Evolutionary conservation across 306 rosid genomes (phyloP).

Genomic region (Quercus ilex): DNA sequence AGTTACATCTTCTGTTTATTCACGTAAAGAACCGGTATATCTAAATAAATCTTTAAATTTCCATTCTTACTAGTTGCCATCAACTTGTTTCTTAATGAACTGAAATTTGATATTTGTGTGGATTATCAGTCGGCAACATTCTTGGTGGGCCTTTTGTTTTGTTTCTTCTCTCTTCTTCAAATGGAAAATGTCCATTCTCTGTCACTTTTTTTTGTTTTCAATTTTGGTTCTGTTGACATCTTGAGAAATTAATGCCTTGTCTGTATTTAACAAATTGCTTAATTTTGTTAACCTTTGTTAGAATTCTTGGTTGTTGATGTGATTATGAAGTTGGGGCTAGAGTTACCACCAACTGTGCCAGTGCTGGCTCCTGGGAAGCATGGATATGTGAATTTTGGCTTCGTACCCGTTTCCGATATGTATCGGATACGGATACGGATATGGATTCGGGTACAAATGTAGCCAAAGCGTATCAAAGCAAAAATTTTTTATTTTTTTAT

Average conservation of each 20-base stretch:
- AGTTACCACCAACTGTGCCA: background rate
- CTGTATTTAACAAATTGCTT: background rate
- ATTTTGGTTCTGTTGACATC: background rate
- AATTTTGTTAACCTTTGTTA: background rate
- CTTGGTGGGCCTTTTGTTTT: background rate
- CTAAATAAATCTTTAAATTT: slow-evolving; percentile 14
- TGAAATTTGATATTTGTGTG: background rate
- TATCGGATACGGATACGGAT: too few species aligned
- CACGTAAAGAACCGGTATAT: slow-evolving; percentile 95
- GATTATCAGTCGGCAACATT: background rate
- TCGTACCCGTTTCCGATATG: too few species aligned
- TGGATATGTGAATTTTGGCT: too few species aligned
- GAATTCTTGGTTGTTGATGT: background rate
- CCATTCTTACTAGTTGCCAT: background rate
- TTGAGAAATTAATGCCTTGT: background rate
- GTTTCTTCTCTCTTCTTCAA: background rate
- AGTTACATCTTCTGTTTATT: slow-evolving; percentile 85
- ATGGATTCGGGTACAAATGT: too few species aligned
- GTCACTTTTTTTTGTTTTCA: background rate
- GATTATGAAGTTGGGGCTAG: background rate
- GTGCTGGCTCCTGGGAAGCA: background rate
- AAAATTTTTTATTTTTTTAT: too few species aligned
- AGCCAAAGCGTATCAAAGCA: too few species aligned
- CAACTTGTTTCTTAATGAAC: slow-evolving; percentile 2
- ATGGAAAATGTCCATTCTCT: background rate